Conservation (phyloP, 768 basidiomycete genomes). For the Lactifluus piperatus region DNA sequence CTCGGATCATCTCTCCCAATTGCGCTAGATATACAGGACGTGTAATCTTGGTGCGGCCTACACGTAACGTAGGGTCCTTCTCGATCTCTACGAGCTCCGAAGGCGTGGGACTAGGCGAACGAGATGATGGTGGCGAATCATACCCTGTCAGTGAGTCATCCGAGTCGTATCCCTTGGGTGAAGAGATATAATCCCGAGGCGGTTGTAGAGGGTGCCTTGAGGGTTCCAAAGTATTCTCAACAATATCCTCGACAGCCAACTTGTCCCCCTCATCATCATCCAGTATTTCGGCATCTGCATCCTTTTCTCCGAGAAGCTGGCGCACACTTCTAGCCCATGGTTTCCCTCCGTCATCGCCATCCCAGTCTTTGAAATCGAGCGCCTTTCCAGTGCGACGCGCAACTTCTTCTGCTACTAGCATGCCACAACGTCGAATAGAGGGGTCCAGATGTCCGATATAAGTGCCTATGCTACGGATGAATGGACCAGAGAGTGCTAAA, state of each 20-base stretch:
- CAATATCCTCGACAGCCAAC: neutral
- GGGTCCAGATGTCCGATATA: slow-evolving; percentile 77
- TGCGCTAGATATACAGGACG: slow-evolving; percentile 88
- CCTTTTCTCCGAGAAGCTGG: slow-evolving; percentile 39
- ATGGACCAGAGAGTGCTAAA: slow-evolving; percentile 45
- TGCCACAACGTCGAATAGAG: slow-evolving; percentile 77
- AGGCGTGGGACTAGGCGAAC: slow-evolving; percentile 72
- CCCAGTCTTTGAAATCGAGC: slow-evolving; percentile 79
- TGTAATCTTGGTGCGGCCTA: slow-evolving; percentile 59
- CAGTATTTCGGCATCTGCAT: slow-evolving; percentile 37
- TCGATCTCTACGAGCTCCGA: slow-evolving; percentile 78
- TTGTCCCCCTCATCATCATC: slow-evolving; percentile 8
- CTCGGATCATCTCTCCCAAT: slow-evolving; percentile 67
- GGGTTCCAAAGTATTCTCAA: neutral
- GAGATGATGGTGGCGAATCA: slow-evolving; percentile 52
- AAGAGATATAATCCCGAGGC: neutral
- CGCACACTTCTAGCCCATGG: slow-evolving; percentile 59
- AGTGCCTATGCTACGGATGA: slow-evolving; percentile 58
- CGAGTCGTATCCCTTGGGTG: slow-evolving; percentile 49
- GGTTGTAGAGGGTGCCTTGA: neutral
- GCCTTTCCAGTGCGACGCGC: slow-evolving; percentile 54
- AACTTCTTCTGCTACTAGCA: slow-evolving; percentile 83
- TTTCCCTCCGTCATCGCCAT: slow-evolving; percentile 58
- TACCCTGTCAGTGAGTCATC: slow-evolving; percentile 80
- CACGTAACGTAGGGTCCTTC: slow-evolving; percentile 72